Percentiles rank a stretch among this genome's conserved stretches.
Conservation (phyloP, 768 basidiomycete species). For the Pleurotus djamor region DNA sequence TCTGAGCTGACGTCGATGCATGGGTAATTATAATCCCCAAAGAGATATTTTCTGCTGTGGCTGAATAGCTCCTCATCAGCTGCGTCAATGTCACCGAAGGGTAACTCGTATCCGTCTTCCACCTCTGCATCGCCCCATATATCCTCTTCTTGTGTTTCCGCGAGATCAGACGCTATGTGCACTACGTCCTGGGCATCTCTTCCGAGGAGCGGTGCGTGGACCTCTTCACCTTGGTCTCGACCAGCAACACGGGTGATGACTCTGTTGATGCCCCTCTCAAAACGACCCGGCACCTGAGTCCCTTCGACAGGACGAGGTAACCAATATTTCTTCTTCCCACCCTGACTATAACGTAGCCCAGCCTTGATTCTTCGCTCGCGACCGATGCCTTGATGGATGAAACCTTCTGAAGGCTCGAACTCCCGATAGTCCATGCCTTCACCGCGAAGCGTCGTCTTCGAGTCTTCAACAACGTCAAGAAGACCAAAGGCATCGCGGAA, state of each 20-base stretch:
- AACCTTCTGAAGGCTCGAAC: slow-evolving; percentile 94
- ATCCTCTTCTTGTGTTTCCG: slow-evolving; percentile 35
- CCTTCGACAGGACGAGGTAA: slow-evolving; percentile 63
- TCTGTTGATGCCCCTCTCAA: slow-evolving; percentile 39
- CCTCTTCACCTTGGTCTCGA: slow-evolving; percentile 47
- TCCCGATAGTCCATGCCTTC: slow-evolving; percentile 94
- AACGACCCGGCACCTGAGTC: slow-evolving; percentile 32
- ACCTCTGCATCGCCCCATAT: slow-evolving; percentile 30
- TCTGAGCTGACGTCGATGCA: slow-evolving; percentile 87
- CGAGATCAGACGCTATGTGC: slow-evolving; percentile 60
- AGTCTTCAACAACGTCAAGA: slow-evolving; percentile 86
- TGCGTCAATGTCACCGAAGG: slow-evolving; percentile 68
- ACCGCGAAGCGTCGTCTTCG: slow-evolving; percentile 77
- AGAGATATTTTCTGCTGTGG: slow-evolving; percentile 76
- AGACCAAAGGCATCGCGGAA: slow-evolving; percentile 85
- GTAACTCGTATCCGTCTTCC: slow-evolving; percentile 53
- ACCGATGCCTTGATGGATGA: slow-evolving; percentile 86
- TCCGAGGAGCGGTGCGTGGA: slow-evolving; percentile 73
- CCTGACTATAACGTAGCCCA: slow-evolving; percentile 86
- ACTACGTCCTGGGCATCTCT: slow-evolving; percentile 63
- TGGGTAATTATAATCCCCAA: slow-evolving; percentile 91
- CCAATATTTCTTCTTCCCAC: slow-evolving; percentile 97
- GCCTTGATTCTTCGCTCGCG: slow-evolving; percentile 87
- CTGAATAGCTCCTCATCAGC: slow-evolving; percentile 76
- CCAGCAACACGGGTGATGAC: slow-evolving; percentile 39